A percentile compares a stretch with the other conserved stretches of the same genome.
phyloP scores from a whole-genome alignment of 371 early-diverging fungal genomes.

The Mortierella sp. region DNA sequence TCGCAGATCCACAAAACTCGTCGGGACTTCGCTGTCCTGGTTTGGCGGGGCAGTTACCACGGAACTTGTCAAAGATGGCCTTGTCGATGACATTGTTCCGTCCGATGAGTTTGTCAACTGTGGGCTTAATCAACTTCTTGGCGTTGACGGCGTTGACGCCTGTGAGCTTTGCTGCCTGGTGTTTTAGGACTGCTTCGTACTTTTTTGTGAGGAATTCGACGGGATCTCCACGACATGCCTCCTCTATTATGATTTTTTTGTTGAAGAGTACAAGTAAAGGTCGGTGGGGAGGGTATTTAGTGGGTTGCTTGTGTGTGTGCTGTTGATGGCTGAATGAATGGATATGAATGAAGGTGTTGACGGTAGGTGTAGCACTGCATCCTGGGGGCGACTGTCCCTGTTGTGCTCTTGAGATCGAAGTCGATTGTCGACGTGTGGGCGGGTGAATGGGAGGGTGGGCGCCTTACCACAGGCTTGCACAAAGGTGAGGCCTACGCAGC shows the following conservation, averaged over 20 bases:
- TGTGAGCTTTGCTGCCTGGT: conserved; percentile 13
- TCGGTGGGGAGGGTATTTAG: background rate
- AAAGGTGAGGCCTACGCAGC: conserved; percentile 10
- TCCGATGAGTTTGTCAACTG: conserved; percentile 14
- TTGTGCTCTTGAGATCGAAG: background rate
- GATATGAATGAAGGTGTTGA: background rate
- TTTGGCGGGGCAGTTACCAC: conserved; percentile 19
- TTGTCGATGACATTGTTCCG: conserved; percentile 28
- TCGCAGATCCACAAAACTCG: conserved; percentile 51
- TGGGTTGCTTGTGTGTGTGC: background rate
- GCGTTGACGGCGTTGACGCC: background rate
- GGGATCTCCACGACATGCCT: conserved; percentile 39
- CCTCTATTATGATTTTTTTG: conserved; percentile 19
- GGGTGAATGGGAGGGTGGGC: background rate
- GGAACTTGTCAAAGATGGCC: conserved; percentile 40
- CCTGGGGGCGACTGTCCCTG: background rate
- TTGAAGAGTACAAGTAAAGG: background rate
- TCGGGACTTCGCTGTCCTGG: conserved; percentile 26
- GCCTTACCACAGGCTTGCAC: conserved; percentile 44
- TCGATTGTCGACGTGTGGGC: background rate
- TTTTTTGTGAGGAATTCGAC: conserved; percentile 24
- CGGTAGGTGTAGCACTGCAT: background rate
- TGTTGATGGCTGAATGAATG: background rate
- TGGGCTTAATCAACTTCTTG: conserved; percentile 8
- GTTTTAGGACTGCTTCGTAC: conserved; percentile 26